Evolutionary conservation across 2,329 filamentous ascomycete genomes (phyloP).

Genomic region (Sporothrix protearum): DNA sequence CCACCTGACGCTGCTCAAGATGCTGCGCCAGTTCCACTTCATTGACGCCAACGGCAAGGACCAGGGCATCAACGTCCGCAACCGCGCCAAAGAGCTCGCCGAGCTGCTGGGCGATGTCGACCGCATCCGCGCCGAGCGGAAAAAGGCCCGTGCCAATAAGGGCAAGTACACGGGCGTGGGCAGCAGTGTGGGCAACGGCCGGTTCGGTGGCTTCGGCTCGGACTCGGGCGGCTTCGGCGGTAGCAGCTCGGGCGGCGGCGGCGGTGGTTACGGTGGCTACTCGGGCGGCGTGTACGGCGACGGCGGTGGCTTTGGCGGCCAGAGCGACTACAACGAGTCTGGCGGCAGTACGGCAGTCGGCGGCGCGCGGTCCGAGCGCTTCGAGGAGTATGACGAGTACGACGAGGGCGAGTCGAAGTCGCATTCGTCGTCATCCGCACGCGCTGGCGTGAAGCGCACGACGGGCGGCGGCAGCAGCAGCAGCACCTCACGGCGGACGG

Average conservation of each 20-base stretch:
- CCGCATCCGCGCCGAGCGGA: conserved; percentile 72
- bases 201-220: conserved; percentile 90
- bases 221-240: conserved; percentile 68
- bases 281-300: conserved; percentile 85
- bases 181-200: conserved; percentile 45
- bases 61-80: conserved; percentile 95
- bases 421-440: conserved; percentile 46
- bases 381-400: conserved; percentile 96
- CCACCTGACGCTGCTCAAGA: conserved; percentile 91
- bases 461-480: conserved; percentile 21
- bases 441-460: conserved; percentile 40
- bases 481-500: conserved; percentile 44
- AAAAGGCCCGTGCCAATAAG: conserved; percentile 85
- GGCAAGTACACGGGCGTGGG: conserved; percentile 93
- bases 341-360: conserved; percentile 32
- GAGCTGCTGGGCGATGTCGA: conserved; percentile 94
- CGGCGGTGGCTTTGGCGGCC: conserved; percentile 86
- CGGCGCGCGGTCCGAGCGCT: conserved; percentile 65
- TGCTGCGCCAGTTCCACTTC: conserved; percentile 97
- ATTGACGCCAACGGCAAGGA: conserved; percentile 97
- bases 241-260: conserved; percentile 46
- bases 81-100: conserved; percentile 90
- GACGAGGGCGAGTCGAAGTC: conserved; percentile 64
- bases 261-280: conserved; percentile 55
- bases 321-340: conserved; percentile 67